phyloP scores from a whole-genome alignment of 2,329 filamentous ascomycete species.

The Trichothecium roseum region DNA sequence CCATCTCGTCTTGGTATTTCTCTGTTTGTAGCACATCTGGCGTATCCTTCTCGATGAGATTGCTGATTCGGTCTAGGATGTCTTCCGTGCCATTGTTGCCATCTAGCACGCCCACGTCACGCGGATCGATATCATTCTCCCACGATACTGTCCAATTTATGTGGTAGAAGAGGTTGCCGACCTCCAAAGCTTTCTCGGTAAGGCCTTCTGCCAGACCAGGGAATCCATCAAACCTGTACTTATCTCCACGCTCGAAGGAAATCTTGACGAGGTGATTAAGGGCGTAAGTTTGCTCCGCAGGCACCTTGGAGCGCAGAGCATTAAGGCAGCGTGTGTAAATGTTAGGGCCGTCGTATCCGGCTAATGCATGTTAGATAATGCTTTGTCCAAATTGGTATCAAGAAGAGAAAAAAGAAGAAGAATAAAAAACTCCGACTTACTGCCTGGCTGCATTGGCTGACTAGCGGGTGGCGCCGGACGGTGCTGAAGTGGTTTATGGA shows the following conservation, averaged over 20 bases:
- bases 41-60: constrained; percentile 47
- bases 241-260: constrained; percentile 86
- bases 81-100: constrained; percentile 39
- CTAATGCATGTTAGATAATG: constrained; percentile 15
- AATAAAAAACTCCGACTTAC: constrained; percentile 29
- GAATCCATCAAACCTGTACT: constrained; percentile 91
- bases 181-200: constrained; percentile 71
- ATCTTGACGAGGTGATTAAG: constrained; percentile 92
- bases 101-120: constrained; percentile 34
- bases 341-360: constrained; percentile 66
- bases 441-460: constrained; percentile 47
- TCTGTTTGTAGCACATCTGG: constrained; percentile 64
- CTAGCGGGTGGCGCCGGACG: constrained; percentile 23
- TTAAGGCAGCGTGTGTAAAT: constrained; percentile 86
- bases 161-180: constrained; percentile 71
- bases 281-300: constrained; percentile 81
- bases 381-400: neutral
- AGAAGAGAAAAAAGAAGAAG: neutral
- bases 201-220: constrained; percentile 80
- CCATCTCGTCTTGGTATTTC: constrained; percentile 58
- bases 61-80: constrained; percentile 56
- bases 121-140: constrained; percentile 39
- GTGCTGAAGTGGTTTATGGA: constrained; percentile 34
- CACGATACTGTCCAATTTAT: constrained; percentile 75
- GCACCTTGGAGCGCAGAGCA: constrained; percentile 69